A percentile compares a stretch with the other conserved stretches of the same genome.
Conservation (phyloP, 2,329 filamentous ascomycete genomes). For the Aspergillus arachidicola region DNA sequence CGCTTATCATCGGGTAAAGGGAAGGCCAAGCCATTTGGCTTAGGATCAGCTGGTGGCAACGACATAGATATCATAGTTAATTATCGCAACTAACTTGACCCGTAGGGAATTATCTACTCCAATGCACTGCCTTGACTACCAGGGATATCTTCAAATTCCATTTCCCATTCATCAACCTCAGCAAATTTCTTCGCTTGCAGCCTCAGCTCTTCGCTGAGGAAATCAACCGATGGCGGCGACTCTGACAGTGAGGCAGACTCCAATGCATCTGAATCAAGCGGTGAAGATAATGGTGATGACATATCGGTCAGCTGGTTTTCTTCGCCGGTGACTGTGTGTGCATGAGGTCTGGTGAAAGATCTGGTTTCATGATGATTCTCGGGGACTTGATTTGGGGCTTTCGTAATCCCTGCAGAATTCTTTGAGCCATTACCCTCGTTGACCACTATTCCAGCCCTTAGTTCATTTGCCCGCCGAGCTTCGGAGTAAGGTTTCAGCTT, state of each 20-base stretch:
- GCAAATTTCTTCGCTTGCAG: constrained; percentile 42
- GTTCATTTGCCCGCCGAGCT: constrained; percentile 12
- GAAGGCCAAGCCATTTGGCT: not conserved
- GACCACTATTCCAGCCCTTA: not conserved
- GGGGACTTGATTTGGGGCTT: not conserved
- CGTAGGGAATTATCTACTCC: constrained; percentile 11
- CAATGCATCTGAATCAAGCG: constrained; percentile 32
- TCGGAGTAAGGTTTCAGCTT: constrained; percentile 24
- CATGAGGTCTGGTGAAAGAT: constrained; percentile 3
- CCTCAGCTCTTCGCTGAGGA: constrained; percentile 40
- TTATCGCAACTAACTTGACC: not conserved
- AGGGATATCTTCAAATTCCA: constrained; percentile 48
- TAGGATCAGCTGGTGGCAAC: not conserved
- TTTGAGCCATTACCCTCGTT: not conserved
- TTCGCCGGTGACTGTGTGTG: constrained; percentile 27
- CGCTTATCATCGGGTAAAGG: not conserved
- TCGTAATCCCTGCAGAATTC: constrained; percentile 11
- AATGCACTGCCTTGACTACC: constrained; percentile 28
- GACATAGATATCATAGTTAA: not conserved
- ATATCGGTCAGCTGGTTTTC: constrained; percentile 31
- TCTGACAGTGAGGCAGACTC: constrained; percentile 26
- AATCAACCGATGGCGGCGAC: constrained; percentile 17
- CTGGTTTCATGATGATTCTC: not conserved
- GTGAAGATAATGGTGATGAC: constrained; percentile 39
- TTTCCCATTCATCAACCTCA: constrained; percentile 46